Evolutionary conservation across 345 rosid species (phyloP), one percentile per base, ranked within the genome.

Genomic region (Pistacia atlantica): DNA sequence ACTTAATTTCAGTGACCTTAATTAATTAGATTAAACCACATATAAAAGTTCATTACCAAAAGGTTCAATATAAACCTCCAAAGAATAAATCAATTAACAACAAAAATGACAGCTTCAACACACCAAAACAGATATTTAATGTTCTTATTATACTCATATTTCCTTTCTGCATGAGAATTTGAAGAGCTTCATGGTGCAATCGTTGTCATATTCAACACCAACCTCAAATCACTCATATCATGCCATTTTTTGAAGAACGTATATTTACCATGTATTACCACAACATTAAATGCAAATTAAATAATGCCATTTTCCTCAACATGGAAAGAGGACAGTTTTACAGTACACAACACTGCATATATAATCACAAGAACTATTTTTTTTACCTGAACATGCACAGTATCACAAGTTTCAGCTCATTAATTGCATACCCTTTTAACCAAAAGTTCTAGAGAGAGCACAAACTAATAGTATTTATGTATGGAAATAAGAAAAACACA

Each of bases 301-400:
- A 42, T 42, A 42, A 42, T 42, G 66, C 60, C 56, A 8, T 28
- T 71, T 38, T 65, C 64, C 65, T 25, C 31, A 38, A 54, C 65
- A 72, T 8, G 70, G 49, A 71, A 67, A 11, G 18, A 72, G 12
- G 25, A 61, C 22, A 67, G 22, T 58, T 28, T 28, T 38, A 45
- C 14, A 5, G 57, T 31, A 55, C 52, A 58, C 54, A 20, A 45
- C 2, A 25, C n/a, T 20, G 17, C 17, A 4, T 11, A 42, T 25
- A 8, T 10, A 1, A 49, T 62, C 55, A 38, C 1, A 9, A 54
- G 17, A 46, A 73, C 82, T 73, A 31, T 79, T 51, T 83, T 69
- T 75, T 83, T 72, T 64, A 7, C 46, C 46, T 42, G 8, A 35
- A 33, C 80, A 65, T 65, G 79, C 74, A 76, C 79, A 66, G 74